Conservation (phyloP, 371 early-diverging fungal species). For the Batkoa obscura region DNA sequence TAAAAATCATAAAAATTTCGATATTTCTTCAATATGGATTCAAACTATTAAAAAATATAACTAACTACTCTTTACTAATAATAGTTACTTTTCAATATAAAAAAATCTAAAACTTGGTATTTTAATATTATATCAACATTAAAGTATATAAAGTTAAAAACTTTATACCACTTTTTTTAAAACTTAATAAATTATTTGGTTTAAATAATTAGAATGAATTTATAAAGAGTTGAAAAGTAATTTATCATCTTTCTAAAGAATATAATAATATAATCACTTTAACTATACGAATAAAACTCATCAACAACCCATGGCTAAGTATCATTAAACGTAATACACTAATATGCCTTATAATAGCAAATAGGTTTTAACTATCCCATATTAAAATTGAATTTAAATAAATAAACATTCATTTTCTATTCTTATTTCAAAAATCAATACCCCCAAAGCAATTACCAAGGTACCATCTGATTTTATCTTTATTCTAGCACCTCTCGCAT, state of each 20-base stretch:
- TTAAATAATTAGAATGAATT: too few species aligned
- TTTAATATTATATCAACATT: too few species aligned
- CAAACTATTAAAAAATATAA: too few species aligned
- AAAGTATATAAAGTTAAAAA: too few species aligned
- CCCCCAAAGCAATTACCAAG: conserved; percentile 23
- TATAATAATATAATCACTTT: conserved; percentile 36
- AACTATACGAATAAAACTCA: conserved; percentile 43
- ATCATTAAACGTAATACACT: conserved; percentile 44
- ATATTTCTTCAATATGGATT: too few species aligned
- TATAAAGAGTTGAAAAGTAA: too few species aligned
- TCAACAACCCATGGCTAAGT: conserved; percentile 25
- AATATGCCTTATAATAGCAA: conserved; percentile 10
- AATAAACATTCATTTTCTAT: conserved; percentile 8
- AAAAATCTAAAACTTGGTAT: too few species aligned
- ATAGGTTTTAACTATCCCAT: conserved; percentile 6
- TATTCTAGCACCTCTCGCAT: conserved; percentile 13
- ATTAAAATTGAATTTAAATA: conserved; percentile 7
- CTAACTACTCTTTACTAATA: too few species aligned
- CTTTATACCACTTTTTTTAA: too few species aligned
- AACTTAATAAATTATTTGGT: too few species aligned
- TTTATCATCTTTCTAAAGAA: conserved; percentile 13
- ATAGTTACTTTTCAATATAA: too few species aligned
- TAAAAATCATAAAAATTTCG: too few species aligned
- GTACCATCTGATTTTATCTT: conserved; percentile 29
- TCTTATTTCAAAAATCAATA: conserved; percentile 9